Percentiles rank a stretch among this genome's conserved stretches.
These are phyloP conservation scores for Yarrowia phangngaensis DNA, from an alignment of 805 yeast species.

Conservation along the genomic window DNA sequence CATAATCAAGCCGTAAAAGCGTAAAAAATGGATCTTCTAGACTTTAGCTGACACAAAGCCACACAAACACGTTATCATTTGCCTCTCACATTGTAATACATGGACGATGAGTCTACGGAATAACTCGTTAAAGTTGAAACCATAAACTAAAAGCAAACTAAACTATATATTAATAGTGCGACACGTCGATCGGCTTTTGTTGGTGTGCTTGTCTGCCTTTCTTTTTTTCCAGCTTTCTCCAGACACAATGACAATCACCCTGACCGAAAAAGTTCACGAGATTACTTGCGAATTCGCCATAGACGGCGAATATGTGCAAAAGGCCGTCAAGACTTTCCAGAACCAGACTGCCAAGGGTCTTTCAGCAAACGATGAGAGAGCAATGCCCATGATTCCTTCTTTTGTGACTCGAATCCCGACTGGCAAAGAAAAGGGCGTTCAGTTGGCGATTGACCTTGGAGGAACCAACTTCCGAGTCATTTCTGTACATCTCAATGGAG, in stretches of 20 bases:
- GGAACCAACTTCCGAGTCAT: conserved; percentile 96
- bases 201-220: too few species aligned
- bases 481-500: conserved; percentile 61
- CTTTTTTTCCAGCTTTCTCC: too few species aligned
- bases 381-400: conserved; percentile 78
- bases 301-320: conserved; percentile 16
- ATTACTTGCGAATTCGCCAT: conserved; percentile 18
- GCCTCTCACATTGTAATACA: too few species aligned
- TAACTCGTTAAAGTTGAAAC: too few species aligned
- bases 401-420: conserved; percentile 79
- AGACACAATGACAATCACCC: conserved; percentile 18
- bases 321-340: conserved; percentile 30
- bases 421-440: conserved; percentile 79
- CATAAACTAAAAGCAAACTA: too few species aligned
- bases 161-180: too few species aligned
- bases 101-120: too few species aligned
- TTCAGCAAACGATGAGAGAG: conserved; percentile 32
- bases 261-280: conserved; percentile 8
- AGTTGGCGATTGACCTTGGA: conserved; percentile 89
- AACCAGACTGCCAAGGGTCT: conserved; percentile 38
- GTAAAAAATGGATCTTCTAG: too few species aligned
- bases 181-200: too few species aligned
- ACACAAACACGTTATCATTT: too few species aligned
- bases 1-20: too few species aligned
- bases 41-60: too few species aligned